Conservation (phyloP, 257 asterid genomes). For the Fraxinus cuspidata region DNA sequence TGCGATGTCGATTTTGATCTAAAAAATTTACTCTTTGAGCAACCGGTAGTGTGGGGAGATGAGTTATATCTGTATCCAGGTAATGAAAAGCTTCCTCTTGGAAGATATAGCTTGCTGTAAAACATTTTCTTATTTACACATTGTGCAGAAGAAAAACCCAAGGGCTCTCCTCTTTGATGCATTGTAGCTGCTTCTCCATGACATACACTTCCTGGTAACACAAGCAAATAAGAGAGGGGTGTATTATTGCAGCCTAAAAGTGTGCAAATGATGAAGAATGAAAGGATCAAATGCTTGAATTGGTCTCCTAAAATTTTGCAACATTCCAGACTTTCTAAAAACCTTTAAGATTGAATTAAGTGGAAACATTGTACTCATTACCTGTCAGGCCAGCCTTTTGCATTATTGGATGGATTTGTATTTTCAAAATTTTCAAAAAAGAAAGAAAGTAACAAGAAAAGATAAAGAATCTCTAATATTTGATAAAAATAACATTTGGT, state of each 20-base stretch:
- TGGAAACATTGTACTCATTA: constrained; percentile 5
- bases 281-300: constrained; percentile 1
- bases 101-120: constrained; percentile 34
- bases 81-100: constrained; percentile 19
- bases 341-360: constrained; percentile 6
- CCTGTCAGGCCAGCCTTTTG: background rate
- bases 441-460: background rate
- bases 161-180: constrained; percentile 39
- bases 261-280: background rate
- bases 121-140: constrained; percentile 33
- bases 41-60: constrained; percentile 35
- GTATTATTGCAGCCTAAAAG: constrained; percentile 20
- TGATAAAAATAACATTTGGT: background rate
- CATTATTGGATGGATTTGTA: background rate
- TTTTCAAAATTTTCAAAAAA: too few species aligned
- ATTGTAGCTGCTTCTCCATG: constrained; percentile 44
- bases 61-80: constrained; percentile 28
- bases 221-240: constrained; percentile 25
- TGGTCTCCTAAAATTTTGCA: constrained; percentile 14
- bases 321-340: constrained; percentile 6
- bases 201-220: constrained; percentile 40
- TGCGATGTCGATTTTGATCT: constrained; percentile 29
- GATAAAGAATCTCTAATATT: background rate
- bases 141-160: constrained; percentile 32
- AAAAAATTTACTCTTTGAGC: constrained; percentile 30